Conservation (phyloP, 164 flowering plant species). For the grape (Vitis vinifera) region DNA sequence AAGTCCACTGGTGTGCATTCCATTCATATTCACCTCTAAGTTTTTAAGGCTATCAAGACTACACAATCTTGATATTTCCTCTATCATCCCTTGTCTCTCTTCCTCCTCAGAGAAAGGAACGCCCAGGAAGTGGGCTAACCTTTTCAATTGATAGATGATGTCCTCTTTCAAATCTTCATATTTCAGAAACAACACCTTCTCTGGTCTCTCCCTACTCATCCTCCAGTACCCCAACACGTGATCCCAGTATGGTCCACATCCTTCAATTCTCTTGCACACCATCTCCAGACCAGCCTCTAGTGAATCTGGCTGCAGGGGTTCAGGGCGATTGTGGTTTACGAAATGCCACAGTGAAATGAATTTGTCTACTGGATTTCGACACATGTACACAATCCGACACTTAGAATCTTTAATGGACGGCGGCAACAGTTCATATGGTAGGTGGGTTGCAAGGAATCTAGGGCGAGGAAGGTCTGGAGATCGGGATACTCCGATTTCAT, state of each 20-base stretch:
- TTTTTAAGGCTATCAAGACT: not conserved
- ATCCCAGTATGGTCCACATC: not conserved
- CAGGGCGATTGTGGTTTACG: too few species aligned
- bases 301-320: too few species aligned
- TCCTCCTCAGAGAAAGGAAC: not conserved
- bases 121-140: not conserved
- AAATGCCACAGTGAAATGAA: too few species aligned
- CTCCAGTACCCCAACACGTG: not conserved
- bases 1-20: too few species aligned
- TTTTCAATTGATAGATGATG: not conserved
- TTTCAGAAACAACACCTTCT: not conserved
- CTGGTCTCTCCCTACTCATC: not conserved
- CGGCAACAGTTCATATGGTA: slow-evolving; percentile 8
- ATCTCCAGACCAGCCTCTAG: too few species aligned
- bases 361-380: not conserved
- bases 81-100: not conserved
- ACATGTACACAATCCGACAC: slow-evolving; percentile 18
- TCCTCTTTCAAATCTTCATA: not conserved
- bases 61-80: not conserved
- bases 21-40: not conserved
- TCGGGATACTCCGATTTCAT: not conserved
- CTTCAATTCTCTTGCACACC: too few species aligned
- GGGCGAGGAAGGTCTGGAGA: slow-evolving; percentile 11
- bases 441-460: slow-evolving; percentile 18
- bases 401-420: slow-evolving; percentile 6